Evolutionary conservation across 805 yeast species (phyloP).

Genomic region (Pichia sporocuriosa): DNA sequence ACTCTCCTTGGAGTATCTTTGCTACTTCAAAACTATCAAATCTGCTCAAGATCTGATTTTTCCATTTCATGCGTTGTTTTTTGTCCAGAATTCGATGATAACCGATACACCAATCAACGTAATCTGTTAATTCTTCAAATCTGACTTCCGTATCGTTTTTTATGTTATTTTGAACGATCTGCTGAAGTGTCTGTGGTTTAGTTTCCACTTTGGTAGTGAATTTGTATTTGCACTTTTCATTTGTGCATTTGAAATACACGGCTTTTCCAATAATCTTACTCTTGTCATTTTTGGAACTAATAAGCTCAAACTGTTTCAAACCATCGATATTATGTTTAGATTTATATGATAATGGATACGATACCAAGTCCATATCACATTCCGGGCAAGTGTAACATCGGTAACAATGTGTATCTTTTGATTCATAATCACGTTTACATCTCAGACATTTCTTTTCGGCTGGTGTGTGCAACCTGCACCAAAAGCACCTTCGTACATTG

Average conservation of each 20-base stretch:
- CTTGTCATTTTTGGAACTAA: neutral
- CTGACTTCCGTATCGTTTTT: slow-evolving; percentile 8
- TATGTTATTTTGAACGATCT: slow-evolving; percentile 22
- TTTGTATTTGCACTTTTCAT: slow-evolving; percentile 30
- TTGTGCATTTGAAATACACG: slow-evolving; percentile 34
- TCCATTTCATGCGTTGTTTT: slow-evolving; percentile 7
- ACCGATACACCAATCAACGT: slow-evolving; percentile 18
- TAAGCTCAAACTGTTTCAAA: slow-evolving; percentile 2
- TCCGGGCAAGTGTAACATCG: slow-evolving; percentile 32
- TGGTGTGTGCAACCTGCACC: slow-evolving; percentile 20
- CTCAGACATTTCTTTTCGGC: neutral
- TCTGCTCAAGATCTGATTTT: slow-evolving; percentile 12
- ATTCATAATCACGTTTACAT: slow-evolving; percentile 3
- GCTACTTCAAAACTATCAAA: slow-evolving; percentile 22
- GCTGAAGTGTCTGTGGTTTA: slow-evolving; percentile 35
- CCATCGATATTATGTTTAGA: slow-evolving; percentile 12
- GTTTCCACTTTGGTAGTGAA: slow-evolving; percentile 33
- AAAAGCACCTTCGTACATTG: slow-evolving; percentile 22
- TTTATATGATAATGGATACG: slow-evolving; percentile 9
- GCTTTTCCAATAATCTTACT: slow-evolving; percentile 24
- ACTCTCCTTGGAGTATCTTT: slow-evolving; percentile 13
- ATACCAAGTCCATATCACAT: slow-evolving; percentile 19
- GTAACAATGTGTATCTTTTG: slow-evolving; percentile 16
- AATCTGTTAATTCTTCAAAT: slow-evolving; percentile 13
- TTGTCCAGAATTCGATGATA: slow-evolving; percentile 11